These are phyloP conservation scores for Meyerozyma carpophila DNA, from an alignment of 1,139 yeast species.

Conservation along the genomic window DNA sequence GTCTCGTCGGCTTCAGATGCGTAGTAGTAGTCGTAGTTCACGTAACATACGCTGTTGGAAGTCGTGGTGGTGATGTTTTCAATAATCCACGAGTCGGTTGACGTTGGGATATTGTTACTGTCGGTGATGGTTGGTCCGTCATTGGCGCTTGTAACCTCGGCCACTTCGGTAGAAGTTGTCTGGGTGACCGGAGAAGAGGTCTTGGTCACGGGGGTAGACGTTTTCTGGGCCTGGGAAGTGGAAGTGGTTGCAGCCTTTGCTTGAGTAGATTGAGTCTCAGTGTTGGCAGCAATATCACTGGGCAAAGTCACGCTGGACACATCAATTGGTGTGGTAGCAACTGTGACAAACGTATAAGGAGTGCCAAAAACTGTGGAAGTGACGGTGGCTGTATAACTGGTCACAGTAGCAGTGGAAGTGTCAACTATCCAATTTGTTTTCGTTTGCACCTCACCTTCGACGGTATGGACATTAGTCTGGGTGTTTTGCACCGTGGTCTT, in stretches of 20 bases:
- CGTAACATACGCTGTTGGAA: slow-evolving; percentile 32
- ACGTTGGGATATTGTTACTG: slow-evolving; percentile 23
- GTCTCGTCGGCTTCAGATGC: slow-evolving; percentile 23
- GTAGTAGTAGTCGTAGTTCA: slow-evolving; percentile 40
- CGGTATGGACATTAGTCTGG: slow-evolving; percentile 29
- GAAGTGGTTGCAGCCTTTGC: slow-evolving; percentile 7
- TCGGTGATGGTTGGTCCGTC: slow-evolving; percentile 31
- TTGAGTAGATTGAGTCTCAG: slow-evolving; percentile 2
- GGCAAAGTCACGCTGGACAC: slow-evolving; percentile 3
- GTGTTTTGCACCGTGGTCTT: slow-evolving; percentile 32
- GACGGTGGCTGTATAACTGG: slow-evolving; percentile 43
- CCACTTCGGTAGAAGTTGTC: slow-evolving; percentile 8
- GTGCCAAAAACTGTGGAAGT: slow-evolving; percentile 39
- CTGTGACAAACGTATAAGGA: slow-evolving; percentile 34
- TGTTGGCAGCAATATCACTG: not conserved
- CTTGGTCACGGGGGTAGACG: too few relatives aligned
- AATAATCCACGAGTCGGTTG: slow-evolving; percentile 36
- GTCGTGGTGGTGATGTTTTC: slow-evolving; percentile 31
- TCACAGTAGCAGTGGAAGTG: slow-evolving; percentile 34
- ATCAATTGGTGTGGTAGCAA: slow-evolving; percentile 30
- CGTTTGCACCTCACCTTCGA: slow-evolving; percentile 27
- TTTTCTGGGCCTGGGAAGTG: not conserved
- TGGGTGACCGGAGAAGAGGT: slow-evolving; percentile 1
- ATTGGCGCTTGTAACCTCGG: slow-evolving; percentile 4
- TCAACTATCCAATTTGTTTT: slow-evolving; percentile 24